Base-by-base conservation (phyloP, 805 yeast genomes). In the Yarrowia hollandica region DNA sequence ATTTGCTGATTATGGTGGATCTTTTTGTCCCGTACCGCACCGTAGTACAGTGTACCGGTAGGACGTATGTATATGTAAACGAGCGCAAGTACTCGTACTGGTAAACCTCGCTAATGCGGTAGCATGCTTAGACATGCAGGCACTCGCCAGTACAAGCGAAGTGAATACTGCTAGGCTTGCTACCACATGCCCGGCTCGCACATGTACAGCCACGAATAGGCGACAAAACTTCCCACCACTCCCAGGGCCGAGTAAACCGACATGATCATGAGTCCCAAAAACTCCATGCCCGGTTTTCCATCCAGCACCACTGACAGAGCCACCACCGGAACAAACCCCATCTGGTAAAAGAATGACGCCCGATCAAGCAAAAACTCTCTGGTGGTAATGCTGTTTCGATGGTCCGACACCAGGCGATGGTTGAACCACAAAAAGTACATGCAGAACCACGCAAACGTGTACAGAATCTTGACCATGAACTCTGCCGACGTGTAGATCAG, bases 171-270 rank as follows among this genome's bases (percentile, higher is more conserved):
- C n/a, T n/a, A n/a, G n/a, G n/a, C n/a, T n/a, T n/a, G n/a, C 35
- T 28, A 35, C 66, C 68, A 67, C 31, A 67, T 35, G 11, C 62
- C 66, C 23, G 90, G 96, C 68, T 87, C 91, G 59, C 88, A 83
- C 70, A 90, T 88, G 68, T 88, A 91, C 58, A 88, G 74, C 96
- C 96, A 91, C 62, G 88, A 83, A 64, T 90, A 80, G 7, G 95
- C 94, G 63, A 86, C 80, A 96, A 96, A 94, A 52, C 96, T 82
- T 42, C 88, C 78, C 8, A 91, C 76, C 6, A 94, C 83, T 3
- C 99, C 99, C 15, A 88, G 62, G 0, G 89, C 82, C 71, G 97
- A 89, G 72, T 92, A 92, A 6, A 89, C 85, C 63, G 96, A 88
- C 60, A 89, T 81, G 10, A 83, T 73, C 90, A 94, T 89, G 64